A percentile compares a stretch with the other conserved stretches of the same genome.
phyloP scores from a whole-genome alignment of 257 asterid genomes.

The Solanum etuberosum region DNA sequence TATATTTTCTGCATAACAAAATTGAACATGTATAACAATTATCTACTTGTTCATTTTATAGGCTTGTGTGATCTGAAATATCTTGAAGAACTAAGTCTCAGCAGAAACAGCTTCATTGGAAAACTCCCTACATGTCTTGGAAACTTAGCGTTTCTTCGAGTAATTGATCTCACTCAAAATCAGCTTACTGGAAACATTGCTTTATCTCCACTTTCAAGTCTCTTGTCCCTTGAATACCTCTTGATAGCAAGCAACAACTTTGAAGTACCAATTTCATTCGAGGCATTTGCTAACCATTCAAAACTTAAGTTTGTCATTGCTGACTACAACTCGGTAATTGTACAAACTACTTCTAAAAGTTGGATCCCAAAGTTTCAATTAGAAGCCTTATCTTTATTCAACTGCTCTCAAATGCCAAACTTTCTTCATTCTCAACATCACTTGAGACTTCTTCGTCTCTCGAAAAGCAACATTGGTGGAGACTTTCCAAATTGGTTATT shows the following conservation, averaged over 20 bases:
- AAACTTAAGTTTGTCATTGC: not conserved
- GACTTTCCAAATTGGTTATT: constrained; percentile 5
- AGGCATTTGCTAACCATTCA: constrained; percentile 3
- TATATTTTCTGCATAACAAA: not conserved
- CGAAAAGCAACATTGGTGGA: not conserved
- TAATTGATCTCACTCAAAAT: not conserved
- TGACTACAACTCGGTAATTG: not conserved
- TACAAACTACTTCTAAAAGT: not conserved
- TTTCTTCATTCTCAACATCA: not conserved
- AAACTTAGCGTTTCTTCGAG: not conserved
- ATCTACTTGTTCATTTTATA: not conserved
- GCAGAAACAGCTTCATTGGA: not conserved
- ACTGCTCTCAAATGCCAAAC: not conserved
- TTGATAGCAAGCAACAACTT: not conserved
- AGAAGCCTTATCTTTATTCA: not conserved
- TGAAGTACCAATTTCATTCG: not conserved
- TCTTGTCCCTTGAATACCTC: not conserved
- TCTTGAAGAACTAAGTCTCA: not conserved
- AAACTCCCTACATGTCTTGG: not conserved
- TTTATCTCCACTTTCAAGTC: not conserved
- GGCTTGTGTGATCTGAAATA: not conserved
- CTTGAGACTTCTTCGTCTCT: not conserved
- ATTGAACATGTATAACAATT: not conserved
- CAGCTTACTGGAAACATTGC: not conserved
- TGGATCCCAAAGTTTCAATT: constrained; percentile 1